Evolutionary conservation across 148 eudicot species (phyloP).

Genomic region (Vaccinium myrtillus): DNA sequence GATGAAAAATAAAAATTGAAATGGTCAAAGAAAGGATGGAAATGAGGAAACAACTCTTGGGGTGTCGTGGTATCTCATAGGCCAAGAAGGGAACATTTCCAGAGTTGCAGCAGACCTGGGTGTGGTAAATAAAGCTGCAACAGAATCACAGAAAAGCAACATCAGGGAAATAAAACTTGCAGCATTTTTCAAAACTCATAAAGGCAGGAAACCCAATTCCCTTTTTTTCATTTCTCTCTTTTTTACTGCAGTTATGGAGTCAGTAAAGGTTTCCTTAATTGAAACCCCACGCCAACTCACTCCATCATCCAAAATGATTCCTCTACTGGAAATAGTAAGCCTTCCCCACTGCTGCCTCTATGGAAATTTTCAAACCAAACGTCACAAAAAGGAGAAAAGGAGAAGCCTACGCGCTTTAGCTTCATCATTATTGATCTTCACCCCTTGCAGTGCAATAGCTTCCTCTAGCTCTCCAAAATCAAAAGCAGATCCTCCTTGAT

Average conservation of each 20-base stretch:
- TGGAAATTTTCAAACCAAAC: slow-evolving; percentile 57
- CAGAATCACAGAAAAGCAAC: slow-evolving; percentile 31
- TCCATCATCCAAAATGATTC: slow-evolving; percentile 46
- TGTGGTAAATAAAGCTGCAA: slow-evolving; percentile 79
- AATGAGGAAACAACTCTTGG: slow-evolving; percentile 26
- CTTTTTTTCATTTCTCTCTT: slow-evolving; percentile 14
- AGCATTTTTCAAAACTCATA: slow-evolving; percentile 12
- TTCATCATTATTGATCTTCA: slow-evolving; percentile 49
- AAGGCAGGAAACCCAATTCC: slow-evolving; percentile 34
- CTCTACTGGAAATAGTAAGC: slow-evolving; percentile 39
- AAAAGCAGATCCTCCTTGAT: slow-evolving; percentile 84
- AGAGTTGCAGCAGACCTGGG: slow-evolving; percentile 84
- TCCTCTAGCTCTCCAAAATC: slow-evolving; percentile 96
- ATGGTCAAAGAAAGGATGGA: slow-evolving; percentile 40
- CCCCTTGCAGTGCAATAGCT: slow-evolving; percentile 79
- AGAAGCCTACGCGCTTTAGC: slow-evolving; percentile 54
- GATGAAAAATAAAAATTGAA: slow-evolving; percentile 7
- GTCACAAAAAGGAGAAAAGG: slow-evolving; percentile 32
- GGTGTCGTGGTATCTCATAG: slow-evolving; percentile 76
- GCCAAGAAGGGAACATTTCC: slow-evolving; percentile 99
- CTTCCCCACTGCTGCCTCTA: slow-evolving; percentile 13
- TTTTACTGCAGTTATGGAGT: slow-evolving; percentile 32
- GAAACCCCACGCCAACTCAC: slow-evolving; percentile 71
- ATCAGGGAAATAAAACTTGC: slow-evolving; percentile 13
- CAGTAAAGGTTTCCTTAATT: slow-evolving; percentile 55